A percentile compares a stretch with the other conserved stretches of the same genome.
phyloP scores from a whole-genome alignment of 257 asterid species.

The Paraleonurus japonicus region DNA sequence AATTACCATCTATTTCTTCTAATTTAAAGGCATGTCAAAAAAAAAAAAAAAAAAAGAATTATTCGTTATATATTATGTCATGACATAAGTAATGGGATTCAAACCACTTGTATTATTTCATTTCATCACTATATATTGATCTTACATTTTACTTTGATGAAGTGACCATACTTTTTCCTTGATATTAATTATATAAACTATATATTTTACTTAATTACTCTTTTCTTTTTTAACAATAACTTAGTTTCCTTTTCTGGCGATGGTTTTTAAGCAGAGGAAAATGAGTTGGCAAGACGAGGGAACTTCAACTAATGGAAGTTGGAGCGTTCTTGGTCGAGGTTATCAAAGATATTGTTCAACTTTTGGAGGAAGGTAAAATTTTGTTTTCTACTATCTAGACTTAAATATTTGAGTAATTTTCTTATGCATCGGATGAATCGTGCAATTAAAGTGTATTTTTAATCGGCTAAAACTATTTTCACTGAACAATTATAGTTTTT shows the following conservation, averaged over 20 bases:
- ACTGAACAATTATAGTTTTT: no score
- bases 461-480: no score
- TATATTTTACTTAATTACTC: not conserved
- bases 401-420: no score
- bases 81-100: no score
- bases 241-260: no score
- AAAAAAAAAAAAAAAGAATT: no score
- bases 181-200: not conserved
- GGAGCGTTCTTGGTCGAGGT: constrained; percentile 8
- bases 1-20: not conserved
- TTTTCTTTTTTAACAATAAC: not conserved
- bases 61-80: no score
- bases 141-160: no score
- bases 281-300: not conserved
- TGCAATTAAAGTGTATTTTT: no score
- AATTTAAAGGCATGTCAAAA: no score
- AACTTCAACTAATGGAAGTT: not conserved
- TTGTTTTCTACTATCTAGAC: not conserved
- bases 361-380: not conserved
- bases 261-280: constrained; percentile 21
- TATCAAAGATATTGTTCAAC: constrained; percentile 4
- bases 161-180: not conserved
- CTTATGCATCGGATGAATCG: no score
- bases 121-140: not conserved
- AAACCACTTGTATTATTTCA: no score